These are phyloP conservation scores for Protea cynaroides DNA, from an alignment of 164 flowering plant genomes.

Conservation along the genomic window DNA sequence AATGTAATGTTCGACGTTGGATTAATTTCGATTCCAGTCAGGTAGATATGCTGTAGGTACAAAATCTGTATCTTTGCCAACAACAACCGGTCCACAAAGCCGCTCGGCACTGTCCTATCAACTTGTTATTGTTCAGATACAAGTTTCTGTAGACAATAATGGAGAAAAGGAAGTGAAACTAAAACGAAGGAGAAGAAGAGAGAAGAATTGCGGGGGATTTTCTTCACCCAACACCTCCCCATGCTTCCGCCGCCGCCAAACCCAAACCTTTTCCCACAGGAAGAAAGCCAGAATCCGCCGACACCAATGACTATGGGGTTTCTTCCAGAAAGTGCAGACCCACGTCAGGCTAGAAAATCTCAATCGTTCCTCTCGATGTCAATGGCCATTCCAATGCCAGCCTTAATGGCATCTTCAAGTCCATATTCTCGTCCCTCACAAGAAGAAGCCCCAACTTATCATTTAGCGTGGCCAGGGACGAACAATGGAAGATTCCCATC, in stretches of 20 bases:
- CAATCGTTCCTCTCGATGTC: conserved; percentile 61
- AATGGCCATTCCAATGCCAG: conserved; percentile 26
- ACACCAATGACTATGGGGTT: conserved; percentile 39
- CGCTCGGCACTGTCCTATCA: conserved; percentile 67
- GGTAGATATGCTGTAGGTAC: conserved; percentile 80
- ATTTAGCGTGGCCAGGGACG: conserved; percentile 33
- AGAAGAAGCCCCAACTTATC: conserved; percentile 48
- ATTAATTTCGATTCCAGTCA: conserved; percentile 74
- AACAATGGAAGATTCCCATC: conserved; percentile 65
- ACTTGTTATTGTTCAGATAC: conserved; percentile 80
- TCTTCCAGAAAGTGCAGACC: conserved; percentile 77
- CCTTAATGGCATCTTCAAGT: conserved; percentile 56
- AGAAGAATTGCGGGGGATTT: too few species aligned
- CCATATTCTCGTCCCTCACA: conserved; percentile 45
- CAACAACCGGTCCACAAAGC: conserved; percentile 61
- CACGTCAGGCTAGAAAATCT: conserved; percentile 69
- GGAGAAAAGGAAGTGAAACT: too few species aligned
- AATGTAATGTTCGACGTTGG: conserved; percentile 80
- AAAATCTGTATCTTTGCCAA: conserved; percentile 52
- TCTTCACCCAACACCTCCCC: conserved; percentile 37
- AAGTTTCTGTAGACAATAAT: conserved; percentile 64
- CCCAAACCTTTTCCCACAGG: conserved; percentile 5
- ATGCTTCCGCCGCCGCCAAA: background rate
- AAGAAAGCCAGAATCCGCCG: conserved; percentile 17
- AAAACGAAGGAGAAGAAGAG: too few species aligned